These are phyloP conservation scores for Cichorium intybus DNA, from an alignment of 140 eudicot species.

Conservation along the genomic window DNA sequence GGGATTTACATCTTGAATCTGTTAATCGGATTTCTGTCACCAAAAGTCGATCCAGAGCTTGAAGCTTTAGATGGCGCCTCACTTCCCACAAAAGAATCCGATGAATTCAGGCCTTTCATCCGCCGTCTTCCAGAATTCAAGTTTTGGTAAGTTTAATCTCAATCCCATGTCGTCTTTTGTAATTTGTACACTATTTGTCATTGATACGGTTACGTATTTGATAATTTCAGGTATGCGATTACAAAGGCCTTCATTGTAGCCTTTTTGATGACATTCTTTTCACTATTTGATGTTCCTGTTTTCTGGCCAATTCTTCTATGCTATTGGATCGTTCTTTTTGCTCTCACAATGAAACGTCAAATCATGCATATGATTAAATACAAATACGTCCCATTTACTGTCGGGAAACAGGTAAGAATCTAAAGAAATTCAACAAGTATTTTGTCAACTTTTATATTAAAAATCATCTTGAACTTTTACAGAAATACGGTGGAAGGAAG, in stretches of 20 bases:
- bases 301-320: constrained; percentile 67
- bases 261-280: constrained; percentile 58
- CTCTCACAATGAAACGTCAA: constrained; percentile 75
- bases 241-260: constrained; percentile 66
- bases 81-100: constrained; percentile 62
- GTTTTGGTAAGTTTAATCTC: constrained; percentile 45
- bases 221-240: constrained; percentile 56
- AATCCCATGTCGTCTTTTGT: background rate
- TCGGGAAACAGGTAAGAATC: constrained; percentile 60
- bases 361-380: constrained; percentile 71
- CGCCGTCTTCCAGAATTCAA: constrained; percentile 74
- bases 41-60: constrained; percentile 63
- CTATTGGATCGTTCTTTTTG: constrained; percentile 59
- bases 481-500: constrained; percentile 55
- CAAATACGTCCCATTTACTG: constrained; percentile 57
- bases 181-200: background rate
- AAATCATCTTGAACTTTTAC: constrained; percentile 16
- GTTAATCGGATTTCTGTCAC: constrained; percentile 75
- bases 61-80: constrained; percentile 62
- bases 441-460: background rate
- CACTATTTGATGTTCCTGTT: constrained; percentile 61
- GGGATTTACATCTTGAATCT: constrained; percentile 62
- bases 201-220: background rate
- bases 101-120: constrained; percentile 69
- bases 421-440: background rate